phyloP scores from a whole-genome alignment of 2,329 filamentous ascomycete genomes.

The Fusarium sp. region DNA sequence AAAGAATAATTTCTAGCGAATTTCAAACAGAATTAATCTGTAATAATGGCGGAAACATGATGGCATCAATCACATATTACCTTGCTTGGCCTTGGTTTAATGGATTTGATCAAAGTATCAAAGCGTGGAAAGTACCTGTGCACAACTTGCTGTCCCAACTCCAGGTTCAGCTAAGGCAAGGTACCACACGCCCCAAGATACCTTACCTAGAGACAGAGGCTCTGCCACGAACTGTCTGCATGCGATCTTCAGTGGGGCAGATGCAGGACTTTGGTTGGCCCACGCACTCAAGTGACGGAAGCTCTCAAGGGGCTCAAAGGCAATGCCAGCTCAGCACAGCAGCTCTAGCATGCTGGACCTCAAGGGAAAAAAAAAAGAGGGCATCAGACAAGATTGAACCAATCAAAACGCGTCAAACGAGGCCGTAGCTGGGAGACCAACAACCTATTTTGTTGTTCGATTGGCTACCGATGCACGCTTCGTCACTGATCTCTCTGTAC shows the following conservation, averaged over 20 bases:
- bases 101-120: conserved; percentile 25
- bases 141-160: neutral
- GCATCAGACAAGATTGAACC: conserved; percentile 10
- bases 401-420: conserved; percentile 39
- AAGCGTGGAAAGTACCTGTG: conserved; percentile 21
- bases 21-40: neutral
- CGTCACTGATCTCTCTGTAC: conserved; percentile 41
- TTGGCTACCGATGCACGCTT: conserved; percentile 46
- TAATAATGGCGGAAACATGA: neutral
- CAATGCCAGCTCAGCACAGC: conserved; percentile 45
- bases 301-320: conserved; percentile 37
- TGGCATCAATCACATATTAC: neutral
- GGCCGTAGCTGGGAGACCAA: conserved; percentile 41
- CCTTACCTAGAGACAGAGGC: conserved; percentile 31
- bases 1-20: neutral
- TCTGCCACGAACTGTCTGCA: conserved; percentile 34
- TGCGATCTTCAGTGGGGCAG: conserved; percentile 36
- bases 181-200: conserved; percentile 38
- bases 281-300: conserved; percentile 17
- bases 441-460: conserved; percentile 44
- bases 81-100: neutral
- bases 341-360: conserved; percentile 35
- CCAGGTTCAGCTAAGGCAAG: conserved; percentile 39
- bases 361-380: conserved; percentile 10
- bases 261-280: conserved; percentile 27